Conservation (phyloP, 768 basidiomycete species). For the Tylopilus subfusipes region DNA sequence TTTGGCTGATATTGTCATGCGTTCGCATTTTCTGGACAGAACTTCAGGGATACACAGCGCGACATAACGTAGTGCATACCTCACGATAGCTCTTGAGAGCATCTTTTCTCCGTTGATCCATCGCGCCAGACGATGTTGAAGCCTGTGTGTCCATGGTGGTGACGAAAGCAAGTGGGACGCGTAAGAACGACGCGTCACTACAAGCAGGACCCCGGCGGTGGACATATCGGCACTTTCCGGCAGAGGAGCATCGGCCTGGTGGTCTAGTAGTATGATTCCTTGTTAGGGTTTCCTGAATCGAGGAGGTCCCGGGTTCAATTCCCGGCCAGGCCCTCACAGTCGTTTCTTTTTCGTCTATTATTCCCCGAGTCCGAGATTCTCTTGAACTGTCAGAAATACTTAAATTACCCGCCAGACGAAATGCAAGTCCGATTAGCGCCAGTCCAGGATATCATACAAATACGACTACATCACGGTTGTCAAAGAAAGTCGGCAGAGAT, state of each 20-base stretch:
- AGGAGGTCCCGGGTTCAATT: constrained; percentile 63
- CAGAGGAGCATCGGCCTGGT: constrained; percentile 34
- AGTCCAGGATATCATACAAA: constrained; percentile 11
- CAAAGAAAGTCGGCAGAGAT: neutral
- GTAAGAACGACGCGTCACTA: constrained; percentile 28
- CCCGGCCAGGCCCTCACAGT: constrained; percentile 45
- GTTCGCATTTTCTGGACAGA: constrained; percentile 81
- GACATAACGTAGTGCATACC: constrained; percentile 35
- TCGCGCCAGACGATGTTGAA: constrained; percentile 52
- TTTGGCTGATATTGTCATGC: constrained; percentile 84
- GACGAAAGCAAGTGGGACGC: constrained; percentile 10
- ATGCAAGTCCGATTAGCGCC: constrained; percentile 8
- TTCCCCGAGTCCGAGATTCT: too few species aligned
- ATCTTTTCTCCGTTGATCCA: constrained; percentile 71
- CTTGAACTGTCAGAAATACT: too few species aligned
- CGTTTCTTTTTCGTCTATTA: neutral
- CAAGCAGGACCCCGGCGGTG: neutral
- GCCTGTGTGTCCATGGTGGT: constrained; percentile 29
- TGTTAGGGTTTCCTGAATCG: constrained; percentile 45
- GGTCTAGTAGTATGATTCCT: constrained; percentile 56
- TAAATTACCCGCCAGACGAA: neutral
- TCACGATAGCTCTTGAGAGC: constrained; percentile 77
- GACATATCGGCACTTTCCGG: neutral
- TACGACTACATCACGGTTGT: constrained; percentile 1
- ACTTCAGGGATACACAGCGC: neutral